A percentile compares a stretch with the other conserved stretches of the same genome.
Conservation (phyloP, 495 filamentous ascomycete species). For the Tuber microsphaerosporum region DNA sequence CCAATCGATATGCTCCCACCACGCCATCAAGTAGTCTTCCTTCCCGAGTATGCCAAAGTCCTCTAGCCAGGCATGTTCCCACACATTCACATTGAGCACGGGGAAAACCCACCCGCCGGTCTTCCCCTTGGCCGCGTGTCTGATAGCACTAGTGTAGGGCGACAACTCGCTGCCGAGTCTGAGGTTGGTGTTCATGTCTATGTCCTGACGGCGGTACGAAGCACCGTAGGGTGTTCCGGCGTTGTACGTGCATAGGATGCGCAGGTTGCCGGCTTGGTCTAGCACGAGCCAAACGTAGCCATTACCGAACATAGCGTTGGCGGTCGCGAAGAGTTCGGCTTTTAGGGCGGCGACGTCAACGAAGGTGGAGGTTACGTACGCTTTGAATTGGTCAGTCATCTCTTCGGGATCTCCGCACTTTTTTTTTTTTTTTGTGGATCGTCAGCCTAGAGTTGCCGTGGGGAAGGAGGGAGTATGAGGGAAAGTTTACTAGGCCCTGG, state of each 20-base stretch:
- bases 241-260: constrained; percentile 81
- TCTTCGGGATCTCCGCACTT: constrained; percentile 12
- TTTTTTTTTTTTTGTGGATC: neutral
- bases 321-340: constrained; percentile 70
- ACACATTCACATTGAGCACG: constrained; percentile 84
- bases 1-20: constrained; percentile 91
- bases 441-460: neutral
- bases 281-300: constrained; percentile 93
- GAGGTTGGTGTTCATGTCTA: constrained; percentile 69
- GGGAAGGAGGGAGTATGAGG: neutral
- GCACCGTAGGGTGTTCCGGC: constrained; percentile 84
- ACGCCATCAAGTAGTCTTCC: constrained; percentile 62
- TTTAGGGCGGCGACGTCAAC: constrained; percentile 73
- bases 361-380: constrained; percentile 51
- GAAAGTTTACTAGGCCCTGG: constrained; percentile 51
- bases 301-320: constrained; percentile 87
- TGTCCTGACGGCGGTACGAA: constrained; percentile 68
- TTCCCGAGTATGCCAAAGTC: constrained; percentile 81
- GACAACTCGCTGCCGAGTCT: constrained; percentile 13
- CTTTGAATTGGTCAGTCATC: constrained; percentile 15
- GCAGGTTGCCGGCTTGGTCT: constrained; percentile 48
- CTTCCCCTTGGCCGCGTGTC: constrained; percentile 49
- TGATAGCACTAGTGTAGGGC: constrained; percentile 6
- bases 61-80: constrained; percentile 87
- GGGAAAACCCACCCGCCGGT: constrained; percentile 55